phyloP scores from a whole-genome alignment of 495 filamentous ascomycete species.

The Xylaria scruposa region DNA sequence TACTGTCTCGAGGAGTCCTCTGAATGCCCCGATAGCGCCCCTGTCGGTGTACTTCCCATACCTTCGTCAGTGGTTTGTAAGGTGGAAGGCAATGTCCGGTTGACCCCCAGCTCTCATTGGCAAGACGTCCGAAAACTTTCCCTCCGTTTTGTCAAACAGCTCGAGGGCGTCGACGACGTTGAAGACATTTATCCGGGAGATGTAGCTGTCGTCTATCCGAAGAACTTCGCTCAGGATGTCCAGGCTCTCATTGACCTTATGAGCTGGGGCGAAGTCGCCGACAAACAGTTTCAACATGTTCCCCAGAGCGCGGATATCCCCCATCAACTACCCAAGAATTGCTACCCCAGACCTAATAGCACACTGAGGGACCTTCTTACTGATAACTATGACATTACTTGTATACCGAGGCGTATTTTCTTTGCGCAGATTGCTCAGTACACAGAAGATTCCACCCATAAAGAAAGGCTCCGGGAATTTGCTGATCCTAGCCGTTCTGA shows the following conservation, averaged over 20 bases:
- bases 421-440: conserved; percentile 77
- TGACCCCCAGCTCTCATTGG: conserved; percentile 82
- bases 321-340: conserved; percentile 34
- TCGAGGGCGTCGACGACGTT: conserved; percentile 27
- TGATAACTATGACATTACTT: conserved; percentile 84
- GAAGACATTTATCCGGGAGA: conserved; percentile 68
- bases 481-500: conserved; percentile 76
- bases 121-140: conserved; percentile 86
- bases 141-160: conserved; percentile 44
- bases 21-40: conserved; percentile 38
- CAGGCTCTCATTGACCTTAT: conserved; percentile 74
- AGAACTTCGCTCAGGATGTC: conserved; percentile 83
- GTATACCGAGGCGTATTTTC: conserved; percentile 87
- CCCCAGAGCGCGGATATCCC: conserved; percentile 46
- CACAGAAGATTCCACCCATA: conserved; percentile 72
- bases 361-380: conserved; percentile 79
- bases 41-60: conserved; percentile 60
- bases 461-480: conserved; percentile 84
- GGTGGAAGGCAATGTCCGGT: conserved; percentile 65
- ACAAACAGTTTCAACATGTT: conserved; percentile 58
- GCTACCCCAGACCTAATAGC: conserved; percentile 48
- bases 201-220: conserved; percentile 79
- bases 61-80: conserved; percentile 52
- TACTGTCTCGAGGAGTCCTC: conserved; percentile 37
- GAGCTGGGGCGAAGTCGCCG: conserved; percentile 75